Percentiles rank a stretch among this genome's conserved stretches.
Evolutionary conservation across 139 green algal genomes (phyloP).

Genomic region (Mesotaenium endlicherianum): DNA sequence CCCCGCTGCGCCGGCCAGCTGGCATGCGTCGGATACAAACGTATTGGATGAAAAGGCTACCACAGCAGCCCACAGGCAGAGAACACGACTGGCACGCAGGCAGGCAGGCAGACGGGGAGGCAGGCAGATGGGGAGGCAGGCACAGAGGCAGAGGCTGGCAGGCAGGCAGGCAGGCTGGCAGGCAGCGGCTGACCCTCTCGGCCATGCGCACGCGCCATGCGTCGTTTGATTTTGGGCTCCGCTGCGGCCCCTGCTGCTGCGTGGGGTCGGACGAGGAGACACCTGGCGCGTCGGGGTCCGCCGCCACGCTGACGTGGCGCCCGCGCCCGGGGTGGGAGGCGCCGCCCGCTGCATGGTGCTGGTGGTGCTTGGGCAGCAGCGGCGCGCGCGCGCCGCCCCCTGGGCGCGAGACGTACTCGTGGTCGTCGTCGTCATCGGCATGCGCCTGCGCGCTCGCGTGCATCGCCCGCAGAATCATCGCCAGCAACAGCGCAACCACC

Average conservation of each 20-base stretch:
- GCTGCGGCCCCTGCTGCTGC: background rate
- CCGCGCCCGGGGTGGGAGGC: too few relatives aligned
- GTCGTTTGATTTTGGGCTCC: background rate
- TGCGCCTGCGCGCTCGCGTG: background rate
- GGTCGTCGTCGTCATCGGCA: slow-evolving; percentile 2
- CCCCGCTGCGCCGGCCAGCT: too few relatives aligned
- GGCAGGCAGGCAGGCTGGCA: too few relatives aligned
- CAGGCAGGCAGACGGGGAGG: too few relatives aligned
- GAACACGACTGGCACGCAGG: too few relatives aligned
- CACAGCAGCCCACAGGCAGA: too few relatives aligned
- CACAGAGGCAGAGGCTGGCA: too few relatives aligned
- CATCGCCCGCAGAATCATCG: slow-evolving; percentile 3
- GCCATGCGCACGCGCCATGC: slow-evolving; percentile 14
- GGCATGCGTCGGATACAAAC: too few relatives aligned
- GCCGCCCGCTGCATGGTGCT: too few relatives aligned
- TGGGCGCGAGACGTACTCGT: background rate
- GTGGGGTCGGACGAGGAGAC: background rate
- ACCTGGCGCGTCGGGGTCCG: background rate
- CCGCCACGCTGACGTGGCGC: background rate
- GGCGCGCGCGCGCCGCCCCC: background rate
- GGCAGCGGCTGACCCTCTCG: background rate
- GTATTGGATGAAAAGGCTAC: too few relatives aligned
- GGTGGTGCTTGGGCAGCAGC: background rate
- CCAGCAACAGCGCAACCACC: slow-evolving; percentile 10
- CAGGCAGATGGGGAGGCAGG: too few relatives aligned